phyloP scores from a whole-genome alignment of 208 protist species.

The Leishmania lainsoni region DNA sequence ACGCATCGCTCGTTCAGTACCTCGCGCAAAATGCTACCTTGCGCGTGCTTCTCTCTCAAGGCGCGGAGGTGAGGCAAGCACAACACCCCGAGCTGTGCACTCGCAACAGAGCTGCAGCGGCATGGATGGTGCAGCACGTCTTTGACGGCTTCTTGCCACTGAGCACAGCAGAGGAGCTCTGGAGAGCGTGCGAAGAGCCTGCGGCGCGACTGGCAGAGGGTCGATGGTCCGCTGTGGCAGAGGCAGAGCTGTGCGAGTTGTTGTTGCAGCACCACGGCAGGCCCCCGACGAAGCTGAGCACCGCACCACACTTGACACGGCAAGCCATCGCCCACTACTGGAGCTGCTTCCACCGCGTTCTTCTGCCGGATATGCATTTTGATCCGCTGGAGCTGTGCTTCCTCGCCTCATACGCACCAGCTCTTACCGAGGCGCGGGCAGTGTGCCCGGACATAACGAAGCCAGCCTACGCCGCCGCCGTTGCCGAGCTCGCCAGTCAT shows the following conservation, averaged over 20 bases:
- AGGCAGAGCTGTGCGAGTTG: slow-evolving; percentile 59
- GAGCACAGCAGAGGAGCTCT: slow-evolving; percentile 34
- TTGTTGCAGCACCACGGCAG: slow-evolving; percentile 33
- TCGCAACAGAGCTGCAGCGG: slow-evolving; percentile 4
- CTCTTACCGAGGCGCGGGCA: slow-evolving; percentile 33
- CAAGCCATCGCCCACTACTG: slow-evolving; percentile 66
- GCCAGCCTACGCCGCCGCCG: slow-evolving; percentile 7
- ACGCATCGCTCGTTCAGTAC: slow-evolving; percentile 38
- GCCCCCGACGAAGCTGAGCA: slow-evolving; percentile 40
- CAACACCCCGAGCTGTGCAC: background rate
- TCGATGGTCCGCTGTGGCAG: slow-evolving; percentile 59
- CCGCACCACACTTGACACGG: slow-evolving; percentile 44
- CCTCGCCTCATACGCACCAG: slow-evolving; percentile 59
- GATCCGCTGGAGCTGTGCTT: slow-evolving; percentile 67
- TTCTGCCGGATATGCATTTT: slow-evolving; percentile 66
- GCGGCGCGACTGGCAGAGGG: slow-evolving; percentile 31
- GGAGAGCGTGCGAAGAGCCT: slow-evolving; percentile 26
- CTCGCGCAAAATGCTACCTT: slow-evolving; percentile 35
- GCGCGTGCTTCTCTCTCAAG: slow-evolving; percentile 34
- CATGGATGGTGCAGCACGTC: slow-evolving; percentile 19
- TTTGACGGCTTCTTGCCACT: slow-evolving; percentile 52
- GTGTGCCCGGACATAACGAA: slow-evolving; percentile 4
- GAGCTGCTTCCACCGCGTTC: slow-evolving; percentile 51
- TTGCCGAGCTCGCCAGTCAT: slow-evolving; percentile 27
- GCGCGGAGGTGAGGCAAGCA: background rate